phyloP scores from a whole-genome alignment of 768 basidiomycete species.

The Clitopilus passeckerianus region DNA sequence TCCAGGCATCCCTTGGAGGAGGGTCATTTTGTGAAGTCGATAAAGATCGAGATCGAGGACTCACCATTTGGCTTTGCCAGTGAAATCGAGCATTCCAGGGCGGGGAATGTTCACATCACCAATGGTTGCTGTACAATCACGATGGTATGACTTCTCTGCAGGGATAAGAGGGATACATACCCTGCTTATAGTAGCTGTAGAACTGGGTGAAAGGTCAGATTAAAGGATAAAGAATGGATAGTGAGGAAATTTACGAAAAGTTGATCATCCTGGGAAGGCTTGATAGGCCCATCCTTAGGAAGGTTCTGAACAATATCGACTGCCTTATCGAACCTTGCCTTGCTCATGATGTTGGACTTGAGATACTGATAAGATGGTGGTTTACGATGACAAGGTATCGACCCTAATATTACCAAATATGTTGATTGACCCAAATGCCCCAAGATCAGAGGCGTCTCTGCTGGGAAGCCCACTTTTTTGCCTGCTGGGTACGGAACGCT shows the following conservation, averaged over 20 bases:
- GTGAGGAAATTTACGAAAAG: slow-evolving; percentile 58
- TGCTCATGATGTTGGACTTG: slow-evolving; percentile 43
- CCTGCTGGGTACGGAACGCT: too few species aligned
- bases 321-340: slow-evolving; percentile 74
- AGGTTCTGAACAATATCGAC: slow-evolving; percentile 60
- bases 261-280: slow-evolving; percentile 70
- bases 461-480: not conserved
- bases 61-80: slow-evolving; percentile 88
- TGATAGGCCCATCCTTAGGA: slow-evolving; percentile 76
- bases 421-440: not conserved
- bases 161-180: slow-evolving; percentile 27
- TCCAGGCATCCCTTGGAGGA: slow-evolving; percentile 81
- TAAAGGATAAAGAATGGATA: slow-evolving; percentile 7
- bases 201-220: slow-evolving; percentile 48
- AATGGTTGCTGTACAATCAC: slow-evolving; percentile 45
- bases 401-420: not conserved
- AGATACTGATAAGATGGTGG: slow-evolving; percentile 2
- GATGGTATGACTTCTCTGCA: slow-evolving; percentile 5
- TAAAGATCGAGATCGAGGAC: slow-evolving; percentile 12
- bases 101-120: slow-evolving; percentile 65
- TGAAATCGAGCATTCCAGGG: slow-evolving; percentile 81
- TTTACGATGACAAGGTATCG: not conserved
- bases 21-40: not conserved
- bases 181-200: slow-evolving; percentile 94
- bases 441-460: not conserved